Evolutionary conservation across 768 basidiomycete species (phyloP), one percentile per base, ranked within the genome.

Genomic region (Kwoniella mangroviensis): DNA sequence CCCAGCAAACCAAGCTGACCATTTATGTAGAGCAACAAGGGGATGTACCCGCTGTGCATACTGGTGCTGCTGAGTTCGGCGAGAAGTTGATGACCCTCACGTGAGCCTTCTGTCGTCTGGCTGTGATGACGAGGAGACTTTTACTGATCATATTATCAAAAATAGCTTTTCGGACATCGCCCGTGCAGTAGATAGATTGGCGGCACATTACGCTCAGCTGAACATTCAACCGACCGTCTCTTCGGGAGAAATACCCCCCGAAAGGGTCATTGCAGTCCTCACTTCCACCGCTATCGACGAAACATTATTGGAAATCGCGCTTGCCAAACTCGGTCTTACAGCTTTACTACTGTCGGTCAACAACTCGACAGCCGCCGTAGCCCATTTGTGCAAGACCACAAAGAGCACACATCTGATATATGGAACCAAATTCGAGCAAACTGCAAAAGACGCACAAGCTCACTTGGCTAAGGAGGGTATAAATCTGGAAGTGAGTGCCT

Each of bases 301-400:
- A 62, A 78, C 85, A 2, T 78, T 86, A 4, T 84, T 86, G 21
- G 84, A 86, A 68, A 82, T 85, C 57, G 85, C 85, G 2, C 82
- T 86, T 15, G 80, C 82, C 22, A 86, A 85, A 73, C 76, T 86
- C 60, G 85, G 84, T 24, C 75, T 85, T 13, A 74, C 83, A 10
- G 73, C 85, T 15, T 78, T 86, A 13, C 75, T 86, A 1, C 67
- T 86, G 15, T 85, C 85, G 9, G 82, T 85, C 65, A 87, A 86
- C 70, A 88, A 87, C 75, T 87, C 86, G 0, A 82, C 85, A 0
- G 77, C 84, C 4, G 87, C 86, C 4, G 83, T 86, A 26, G 86
- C 86, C 0, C 84, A 87, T 69, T 81, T 88, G 21, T 78, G 87
- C 70, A 81, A 83, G 28, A 68, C 81, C 19, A 86, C 85, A 17